Percentiles rank a stretch among this genome's conserved stretches.
Evolutionary conservation across 2,329 filamentous ascomycete genomes (phyloP).

Genomic region (Fusarium sp.): DNA sequence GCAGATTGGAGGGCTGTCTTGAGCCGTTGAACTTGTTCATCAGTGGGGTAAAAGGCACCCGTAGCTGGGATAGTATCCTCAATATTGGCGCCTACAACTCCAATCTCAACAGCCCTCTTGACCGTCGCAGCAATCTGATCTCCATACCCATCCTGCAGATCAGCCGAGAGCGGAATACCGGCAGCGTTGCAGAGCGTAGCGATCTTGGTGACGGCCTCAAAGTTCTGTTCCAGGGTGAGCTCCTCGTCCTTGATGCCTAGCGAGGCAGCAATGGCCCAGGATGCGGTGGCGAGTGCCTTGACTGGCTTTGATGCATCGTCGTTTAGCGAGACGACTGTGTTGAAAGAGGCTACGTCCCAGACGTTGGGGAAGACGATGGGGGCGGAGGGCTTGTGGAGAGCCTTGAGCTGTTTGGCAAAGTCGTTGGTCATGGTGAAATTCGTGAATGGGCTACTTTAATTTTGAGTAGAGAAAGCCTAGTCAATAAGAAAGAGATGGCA

Average conservation of each 20-base stretch:
- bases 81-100: constrained; percentile 69
- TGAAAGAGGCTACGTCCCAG: constrained; percentile 64
- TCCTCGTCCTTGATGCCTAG: constrained; percentile 60
- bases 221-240: constrained; percentile 63
- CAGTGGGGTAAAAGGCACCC: constrained; percentile 51
- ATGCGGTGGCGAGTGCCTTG: constrained; percentile 61
- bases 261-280: constrained; percentile 61
- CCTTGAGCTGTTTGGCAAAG: constrained; percentile 51
- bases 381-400: constrained; percentile 62
- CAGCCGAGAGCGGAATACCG: constrained; percentile 64
- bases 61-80: constrained; percentile 61
- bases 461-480: neutral
- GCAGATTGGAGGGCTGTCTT: constrained; percentile 56
- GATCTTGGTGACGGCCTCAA: constrained; percentile 60
- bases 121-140: constrained; percentile 59
- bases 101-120: constrained; percentile 58
- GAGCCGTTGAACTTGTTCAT: constrained; percentile 63
- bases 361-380: constrained; percentile 68
- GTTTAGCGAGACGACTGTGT: constrained; percentile 58
- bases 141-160: constrained; percentile 72
- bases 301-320: constrained; percentile 48
- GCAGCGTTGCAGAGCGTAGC: constrained; percentile 54
- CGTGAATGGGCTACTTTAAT: no score
- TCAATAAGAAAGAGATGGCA: neutral
- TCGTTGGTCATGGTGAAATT: constrained; percentile 43